phyloP scores from a whole-genome alignment of 2,329 filamentous ascomycete species.

The Pseudocercospora macadamiae region DNA sequence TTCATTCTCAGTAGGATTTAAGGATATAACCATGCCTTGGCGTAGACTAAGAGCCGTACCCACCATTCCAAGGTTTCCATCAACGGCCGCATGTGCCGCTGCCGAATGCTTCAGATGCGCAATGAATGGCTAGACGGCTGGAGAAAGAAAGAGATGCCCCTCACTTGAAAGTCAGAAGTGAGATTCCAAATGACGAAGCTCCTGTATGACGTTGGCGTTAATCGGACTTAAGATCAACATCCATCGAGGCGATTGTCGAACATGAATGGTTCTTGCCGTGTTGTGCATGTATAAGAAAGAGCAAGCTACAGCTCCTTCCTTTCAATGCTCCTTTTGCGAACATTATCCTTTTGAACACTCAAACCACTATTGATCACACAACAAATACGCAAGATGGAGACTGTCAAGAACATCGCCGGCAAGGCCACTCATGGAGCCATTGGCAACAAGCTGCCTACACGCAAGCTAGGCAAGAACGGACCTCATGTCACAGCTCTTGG shows the following conservation, averaged over 20 bases:
- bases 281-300: background rate
- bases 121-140: background rate
- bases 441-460: slow-evolving; percentile 44
- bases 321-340: background rate
- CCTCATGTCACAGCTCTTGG: slow-evolving; percentile 56
- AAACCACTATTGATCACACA: background rate
- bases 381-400: slow-evolving; percentile 14
- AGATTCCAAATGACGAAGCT: background rate
- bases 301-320: background rate
- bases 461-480: slow-evolving; percentile 56
- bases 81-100: background rate
- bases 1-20: no score
- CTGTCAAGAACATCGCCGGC: slow-evolving; percentile 27
- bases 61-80: background rate
- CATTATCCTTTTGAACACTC: background rate
- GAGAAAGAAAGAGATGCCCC: background rate
- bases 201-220: background rate
- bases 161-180: background rate
- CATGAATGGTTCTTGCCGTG: background rate
- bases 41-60: no score
- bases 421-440: slow-evolving; percentile 29
- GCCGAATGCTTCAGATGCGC: background rate
- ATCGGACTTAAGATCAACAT: background rate
- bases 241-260: background rate
- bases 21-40: no score